A percentile compares a stretch with the other conserved stretches of the same genome.
Evolutionary conservation across 768 basidiomycete species (phyloP).

Genomic region (Phaeolepiota aurea): DNA sequence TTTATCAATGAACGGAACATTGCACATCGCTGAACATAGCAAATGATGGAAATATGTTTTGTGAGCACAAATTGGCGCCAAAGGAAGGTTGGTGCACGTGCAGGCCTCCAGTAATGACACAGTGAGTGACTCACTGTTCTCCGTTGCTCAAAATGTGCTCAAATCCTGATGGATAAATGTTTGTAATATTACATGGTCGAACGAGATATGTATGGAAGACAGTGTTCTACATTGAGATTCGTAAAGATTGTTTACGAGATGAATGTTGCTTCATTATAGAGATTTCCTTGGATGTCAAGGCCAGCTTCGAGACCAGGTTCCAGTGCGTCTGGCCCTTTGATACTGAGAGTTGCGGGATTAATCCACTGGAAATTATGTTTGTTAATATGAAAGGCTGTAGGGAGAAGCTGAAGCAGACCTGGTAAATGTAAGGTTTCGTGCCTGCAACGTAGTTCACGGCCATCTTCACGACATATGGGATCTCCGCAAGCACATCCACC

Average conservation of each 20-base stretch:
- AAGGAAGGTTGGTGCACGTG: too few relatives aligned
- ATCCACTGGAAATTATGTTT: conserved; percentile 27
- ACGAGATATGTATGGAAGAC: too few relatives aligned
- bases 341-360: conserved; percentile 33
- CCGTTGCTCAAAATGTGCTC: too few relatives aligned
- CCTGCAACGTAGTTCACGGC: conserved; percentile 90
- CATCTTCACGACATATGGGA: conserved; percentile 87
- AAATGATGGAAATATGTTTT: too few relatives aligned
- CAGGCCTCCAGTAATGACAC: too few relatives aligned
- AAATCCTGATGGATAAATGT: too few relatives aligned
- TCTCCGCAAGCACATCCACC: conserved; percentile 92
- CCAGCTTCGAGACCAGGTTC: conserved; percentile 29
- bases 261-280: conserved; percentile 91
- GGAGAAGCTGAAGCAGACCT: conserved; percentile 40
- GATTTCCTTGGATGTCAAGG: conserved; percentile 49
- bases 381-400: conserved; percentile 1
- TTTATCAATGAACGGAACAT: conserved; percentile 42
- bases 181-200: too few relatives aligned
- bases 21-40: conserved; percentile 31
- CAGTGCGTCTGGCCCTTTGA: conserved; percentile 34
- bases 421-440: conserved; percentile 91
- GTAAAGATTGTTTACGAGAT: conserved; percentile 42
- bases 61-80: too few relatives aligned
- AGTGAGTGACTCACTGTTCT: too few relatives aligned
- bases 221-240: neutral